A percentile compares a stretch with the other conserved stretches of the same genome.
These are phyloP conservation scores for Tylopilus rubrobrunneus DNA, from an alignment of 768 basidiomycete species.

Conservation along the genomic window DNA sequence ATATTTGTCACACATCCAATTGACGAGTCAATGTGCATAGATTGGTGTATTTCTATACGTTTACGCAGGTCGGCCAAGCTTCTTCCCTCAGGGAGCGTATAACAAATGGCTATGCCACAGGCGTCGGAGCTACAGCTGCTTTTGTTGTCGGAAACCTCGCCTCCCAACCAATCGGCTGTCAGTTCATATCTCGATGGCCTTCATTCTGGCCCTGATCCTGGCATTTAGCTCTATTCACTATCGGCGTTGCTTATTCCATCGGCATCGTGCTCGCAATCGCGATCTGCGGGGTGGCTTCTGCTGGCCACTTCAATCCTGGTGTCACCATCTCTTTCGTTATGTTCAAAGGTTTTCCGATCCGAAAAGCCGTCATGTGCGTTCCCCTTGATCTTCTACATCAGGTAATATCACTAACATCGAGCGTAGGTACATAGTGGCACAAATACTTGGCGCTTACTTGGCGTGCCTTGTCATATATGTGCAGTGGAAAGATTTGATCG, in stretches of 20 bases:
- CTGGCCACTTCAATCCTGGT: slow-evolving; percentile 65
- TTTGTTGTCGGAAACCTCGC: slow-evolving; percentile 46
- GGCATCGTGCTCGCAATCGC: slow-evolving; percentile 59
- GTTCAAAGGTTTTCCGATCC: slow-evolving; percentile 51
- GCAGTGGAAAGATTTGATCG: slow-evolving; percentile 55
- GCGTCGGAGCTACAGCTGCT: slow-evolving; percentile 52
- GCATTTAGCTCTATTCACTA: slow-evolving; percentile 46
- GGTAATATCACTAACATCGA: slow-evolving; percentile 9
- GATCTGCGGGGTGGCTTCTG: slow-evolving; percentile 50
- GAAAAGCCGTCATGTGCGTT: slow-evolving; percentile 49
- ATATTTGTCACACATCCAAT: slow-evolving; percentile 25
- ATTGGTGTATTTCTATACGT: slow-evolving; percentile 61
- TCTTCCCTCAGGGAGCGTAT: neutral
- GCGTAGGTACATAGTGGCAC: slow-evolving; percentile 59
- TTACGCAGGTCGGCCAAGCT: slow-evolving; percentile 40
- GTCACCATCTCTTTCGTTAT: slow-evolving; percentile 51
- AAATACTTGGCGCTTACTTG: slow-evolving; percentile 62
- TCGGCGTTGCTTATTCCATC: slow-evolving; percentile 55
- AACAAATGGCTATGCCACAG: slow-evolving; percentile 23
- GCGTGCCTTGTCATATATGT: slow-evolving; percentile 58
- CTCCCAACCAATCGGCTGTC: slow-evolving; percentile 46
- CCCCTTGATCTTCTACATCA: slow-evolving; percentile 8
- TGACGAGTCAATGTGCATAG: slow-evolving; percentile 28
- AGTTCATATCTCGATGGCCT: slow-evolving; percentile 28
- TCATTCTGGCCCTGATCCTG: neutral